These are phyloP conservation scores for Boletus speciosus DNA, from an alignment of 768 basidiomycete species.

Conservation along the genomic window DNA sequence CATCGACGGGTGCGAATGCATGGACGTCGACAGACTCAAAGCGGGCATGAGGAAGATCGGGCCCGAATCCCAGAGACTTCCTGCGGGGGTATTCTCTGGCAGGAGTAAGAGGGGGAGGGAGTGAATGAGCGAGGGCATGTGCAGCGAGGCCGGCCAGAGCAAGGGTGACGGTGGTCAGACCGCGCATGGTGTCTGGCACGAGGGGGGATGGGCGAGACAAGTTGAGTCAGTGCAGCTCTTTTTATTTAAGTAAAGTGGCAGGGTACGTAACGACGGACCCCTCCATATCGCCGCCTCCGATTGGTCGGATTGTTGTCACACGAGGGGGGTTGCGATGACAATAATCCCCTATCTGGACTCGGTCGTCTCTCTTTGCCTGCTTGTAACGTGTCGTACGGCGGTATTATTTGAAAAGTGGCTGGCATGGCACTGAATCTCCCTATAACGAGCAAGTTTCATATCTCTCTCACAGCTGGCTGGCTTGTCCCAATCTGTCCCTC, in stretches of 20 bases:
- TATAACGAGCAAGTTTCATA: not conserved
- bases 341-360: constrained; percentile 8
- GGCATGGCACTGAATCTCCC: not conserved
- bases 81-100: constrained; percentile 34
- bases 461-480: not conserved
- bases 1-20: constrained; percentile 37
- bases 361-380: constrained; percentile 3
- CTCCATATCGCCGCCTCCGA: constrained; percentile 3
- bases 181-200: constrained; percentile 45
- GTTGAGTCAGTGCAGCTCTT: not conserved
- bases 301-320: constrained; percentile 22
- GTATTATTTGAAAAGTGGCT: not conserved
- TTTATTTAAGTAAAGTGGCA: constrained; percentile 8
- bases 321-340: constrained; percentile 13
- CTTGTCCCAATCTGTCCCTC: not conserved
- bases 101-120: constrained; percentile 13
- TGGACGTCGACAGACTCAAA: constrained; percentile 47
- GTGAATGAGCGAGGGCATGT: constrained; percentile 45
- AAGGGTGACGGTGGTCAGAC: constrained; percentile 61
- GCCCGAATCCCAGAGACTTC: constrained; percentile 91
- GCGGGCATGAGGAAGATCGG: constrained; percentile 67
- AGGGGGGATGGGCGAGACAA: not conserved
- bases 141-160: constrained; percentile 59
- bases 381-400: not conserved
- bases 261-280: constrained; percentile 20